Conservation (phyloP, 2,329 filamentous ascomycete species). For the Samsoniella hepiali region DNA sequence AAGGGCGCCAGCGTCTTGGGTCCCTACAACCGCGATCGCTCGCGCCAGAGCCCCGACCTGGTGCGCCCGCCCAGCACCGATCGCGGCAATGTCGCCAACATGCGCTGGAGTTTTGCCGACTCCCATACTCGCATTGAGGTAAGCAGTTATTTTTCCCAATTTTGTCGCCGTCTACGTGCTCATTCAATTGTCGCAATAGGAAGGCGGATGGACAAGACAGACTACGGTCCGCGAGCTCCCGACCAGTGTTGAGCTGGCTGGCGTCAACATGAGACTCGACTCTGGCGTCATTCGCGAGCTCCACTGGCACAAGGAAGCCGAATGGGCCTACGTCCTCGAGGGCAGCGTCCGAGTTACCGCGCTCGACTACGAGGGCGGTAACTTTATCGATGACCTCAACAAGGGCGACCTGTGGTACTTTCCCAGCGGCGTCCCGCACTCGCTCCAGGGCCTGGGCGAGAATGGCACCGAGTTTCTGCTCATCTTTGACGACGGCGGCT, state of each 20-base stretch:
- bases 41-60: slow-evolving; percentile 68
- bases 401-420: slow-evolving; percentile 82
- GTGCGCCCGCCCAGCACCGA: slow-evolving; percentile 71
- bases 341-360: slow-evolving; percentile 69
- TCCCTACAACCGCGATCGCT: slow-evolving; percentile 65
- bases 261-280: slow-evolving; percentile 75
- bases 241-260: slow-evolving; percentile 66
- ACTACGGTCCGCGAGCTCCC: slow-evolving; percentile 65
- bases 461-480: slow-evolving; percentile 55
- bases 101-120: slow-evolving; percentile 69
- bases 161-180: no score
- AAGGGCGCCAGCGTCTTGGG: slow-evolving; percentile 64
- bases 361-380: slow-evolving; percentile 71
- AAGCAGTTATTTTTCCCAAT: slow-evolving; percentile 21
- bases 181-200: slow-evolving; percentile 39
- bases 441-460: slow-evolving; percentile 65
- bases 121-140: slow-evolving; percentile 63
- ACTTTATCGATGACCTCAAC: slow-evolving; percentile 72
- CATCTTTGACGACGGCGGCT: slow-evolving; percentile 48
- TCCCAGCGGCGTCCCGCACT: slow-evolving; percentile 73
- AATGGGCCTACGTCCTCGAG: slow-evolving; percentile 73
- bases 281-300: slow-evolving; percentile 71
- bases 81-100: slow-evolving; percentile 65
- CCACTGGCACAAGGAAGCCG: slow-evolving; percentile 78
- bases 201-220: slow-evolving; percentile 74